Conservation (phyloP, 2,329 filamentous ascomycete genomes). For the Scortechinia acanthostroma region DNA sequence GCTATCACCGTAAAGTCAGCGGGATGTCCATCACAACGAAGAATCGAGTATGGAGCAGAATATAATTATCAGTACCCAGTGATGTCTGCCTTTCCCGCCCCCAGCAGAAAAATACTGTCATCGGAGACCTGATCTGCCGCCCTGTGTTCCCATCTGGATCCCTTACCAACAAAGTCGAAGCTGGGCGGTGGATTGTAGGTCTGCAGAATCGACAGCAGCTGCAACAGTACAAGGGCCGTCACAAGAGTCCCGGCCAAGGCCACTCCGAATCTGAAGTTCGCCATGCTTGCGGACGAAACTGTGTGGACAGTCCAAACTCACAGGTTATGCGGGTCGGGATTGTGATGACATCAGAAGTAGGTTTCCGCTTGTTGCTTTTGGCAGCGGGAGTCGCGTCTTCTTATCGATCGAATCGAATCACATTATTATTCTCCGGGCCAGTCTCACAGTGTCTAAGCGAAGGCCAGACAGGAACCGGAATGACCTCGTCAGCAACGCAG, state of each 20-base stretch:
- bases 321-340: too few relatives aligned
- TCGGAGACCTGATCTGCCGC: neutral
- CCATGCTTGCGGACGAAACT: slow-evolving; percentile 3
- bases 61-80: slow-evolving; percentile 21
- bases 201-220: neutral
- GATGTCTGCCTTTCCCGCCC: slow-evolving; percentile 50
- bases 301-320: too few relatives aligned
- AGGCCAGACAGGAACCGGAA: too few relatives aligned
- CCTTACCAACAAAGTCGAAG: neutral
- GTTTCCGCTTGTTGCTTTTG: too few relatives aligned
- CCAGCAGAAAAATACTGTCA: slow-evolving; percentile 38
- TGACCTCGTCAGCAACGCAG: too few relatives aligned
- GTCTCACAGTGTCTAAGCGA: too few relatives aligned
- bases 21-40: neutral
- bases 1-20: slow-evolving; percentile 15
- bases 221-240: neutral
- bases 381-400: too few relatives aligned
- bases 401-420: too few relatives aligned
- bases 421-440: too few relatives aligned
- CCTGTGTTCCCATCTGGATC: neutral
- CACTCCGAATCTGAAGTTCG: neutral
- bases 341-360: too few relatives aligned
- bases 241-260: neutral
- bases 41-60: too few relatives aligned
- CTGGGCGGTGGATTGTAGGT: neutral